Evolutionary conservation across 1,284 basidiomycete species (phyloP).

Genomic region (Golubevia sp.): DNA sequence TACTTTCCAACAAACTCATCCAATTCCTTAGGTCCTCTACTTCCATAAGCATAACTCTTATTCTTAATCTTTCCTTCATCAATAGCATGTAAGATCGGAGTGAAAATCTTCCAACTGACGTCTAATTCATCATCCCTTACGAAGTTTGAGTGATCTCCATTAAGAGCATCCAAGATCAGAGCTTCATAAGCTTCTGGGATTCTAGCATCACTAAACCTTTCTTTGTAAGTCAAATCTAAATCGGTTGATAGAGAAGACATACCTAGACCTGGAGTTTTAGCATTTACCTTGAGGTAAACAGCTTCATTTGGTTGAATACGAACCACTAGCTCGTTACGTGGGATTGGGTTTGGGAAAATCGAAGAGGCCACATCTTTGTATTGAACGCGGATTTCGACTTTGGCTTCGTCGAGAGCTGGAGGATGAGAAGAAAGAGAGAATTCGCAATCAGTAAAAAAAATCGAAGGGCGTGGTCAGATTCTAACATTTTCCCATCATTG

Average conservation of each 20-base stretch:
- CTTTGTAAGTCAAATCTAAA: slow-evolving; percentile 50
- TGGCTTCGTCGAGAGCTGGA: slow-evolving; percentile 50
- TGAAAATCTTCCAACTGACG: slow-evolving; percentile 61
- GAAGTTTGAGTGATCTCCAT: slow-evolving; percentile 61
- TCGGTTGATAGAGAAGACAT: slow-evolving; percentile 41
- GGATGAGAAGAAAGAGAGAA: background rate
- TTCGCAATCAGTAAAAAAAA: too few species aligned
- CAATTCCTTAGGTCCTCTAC: slow-evolving; percentile 43
- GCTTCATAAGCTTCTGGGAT: slow-evolving; percentile 62
- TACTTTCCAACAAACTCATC: slow-evolving; percentile 48
- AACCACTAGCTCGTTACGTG: slow-evolving; percentile 58
- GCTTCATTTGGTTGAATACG: slow-evolving; percentile 58
- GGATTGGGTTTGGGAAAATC: slow-evolving; percentile 26
- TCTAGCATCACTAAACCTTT: slow-evolving; percentile 47
- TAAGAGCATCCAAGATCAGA: slow-evolving; percentile 58
- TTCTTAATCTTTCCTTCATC: slow-evolving; percentile 54
- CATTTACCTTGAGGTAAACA: slow-evolving; percentile 53
- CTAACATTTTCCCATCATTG: too few species aligned
- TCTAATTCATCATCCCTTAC: slow-evolving; percentile 61
- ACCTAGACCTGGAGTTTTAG: slow-evolving; percentile 52
- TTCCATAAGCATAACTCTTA: slow-evolving; percentile 50
- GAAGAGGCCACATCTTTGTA: slow-evolving; percentile 46
- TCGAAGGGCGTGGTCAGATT: background rate
- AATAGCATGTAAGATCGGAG: slow-evolving; percentile 56
- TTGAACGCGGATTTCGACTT: slow-evolving; percentile 56